Conservation (phyloP, 2,329 filamentous ascomycete genomes). For the Mycosphaerella arachidis region DNA sequence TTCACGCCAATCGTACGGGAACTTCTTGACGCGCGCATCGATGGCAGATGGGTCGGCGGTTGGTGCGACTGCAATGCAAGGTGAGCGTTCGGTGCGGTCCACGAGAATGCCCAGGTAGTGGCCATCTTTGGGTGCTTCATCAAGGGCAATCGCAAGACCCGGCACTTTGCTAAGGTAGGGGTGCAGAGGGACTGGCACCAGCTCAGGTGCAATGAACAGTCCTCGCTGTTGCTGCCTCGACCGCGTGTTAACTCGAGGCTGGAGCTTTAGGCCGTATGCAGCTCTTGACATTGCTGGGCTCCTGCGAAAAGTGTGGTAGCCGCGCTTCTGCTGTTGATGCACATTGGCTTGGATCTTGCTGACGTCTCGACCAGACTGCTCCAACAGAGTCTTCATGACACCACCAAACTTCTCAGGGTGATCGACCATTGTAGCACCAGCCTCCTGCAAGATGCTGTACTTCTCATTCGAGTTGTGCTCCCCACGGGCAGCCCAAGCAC, state of each 20-base stretch:
- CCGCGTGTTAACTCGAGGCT: slow-evolving; percentile 8
- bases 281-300: slow-evolving; percentile 14
- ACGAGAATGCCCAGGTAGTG: slow-evolving; percentile 59
- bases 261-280: slow-evolving; percentile 12
- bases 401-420: slow-evolving; percentile 72
- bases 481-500: slow-evolving; percentile 64
- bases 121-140: slow-evolving; percentile 27
- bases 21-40: slow-evolving; percentile 45
- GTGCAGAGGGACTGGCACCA: slow-evolving; percentile 23
- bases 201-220: slow-evolving; percentile 25
- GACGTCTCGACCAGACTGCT: slow-evolving; percentile 39
- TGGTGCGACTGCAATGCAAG: slow-evolving; percentile 60
- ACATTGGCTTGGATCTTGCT: slow-evolving; percentile 36
- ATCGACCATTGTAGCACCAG: slow-evolving; percentile 65
- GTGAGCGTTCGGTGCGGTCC: slow-evolving; percentile 58
- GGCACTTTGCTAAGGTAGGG: slow-evolving; percentile 29
- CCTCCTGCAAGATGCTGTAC: slow-evolving; percentile 60
- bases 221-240: slow-evolving; percentile 22
- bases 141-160: slow-evolving; percentile 22
- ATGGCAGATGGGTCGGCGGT: slow-evolving; percentile 42
- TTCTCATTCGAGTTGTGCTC: slow-evolving; percentile 64
- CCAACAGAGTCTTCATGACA: slow-evolving; percentile 60
- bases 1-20: slow-evolving; percentile 58
- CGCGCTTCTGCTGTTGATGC: slow-evolving; percentile 44
- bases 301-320: slow-evolving; percentile 38